A percentile compares a stretch with the other conserved stretches of the same genome.
phyloP scores from a whole-genome alignment of 768 basidiomycete species.

The Suillus subalutaceus region DNA sequence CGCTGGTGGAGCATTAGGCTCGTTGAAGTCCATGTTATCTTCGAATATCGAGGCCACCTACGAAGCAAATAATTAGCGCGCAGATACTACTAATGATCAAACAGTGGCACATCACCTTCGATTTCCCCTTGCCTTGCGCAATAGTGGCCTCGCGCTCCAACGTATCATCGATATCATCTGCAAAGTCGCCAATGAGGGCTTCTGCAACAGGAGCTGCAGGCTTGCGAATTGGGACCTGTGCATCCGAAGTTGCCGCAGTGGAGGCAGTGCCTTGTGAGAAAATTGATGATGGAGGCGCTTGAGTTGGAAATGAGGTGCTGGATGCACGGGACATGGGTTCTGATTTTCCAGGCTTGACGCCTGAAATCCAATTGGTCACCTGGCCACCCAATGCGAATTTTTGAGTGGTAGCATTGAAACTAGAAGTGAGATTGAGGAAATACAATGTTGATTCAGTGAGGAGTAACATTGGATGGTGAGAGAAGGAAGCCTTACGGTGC shows the following conservation, averaged over 20 bases:
- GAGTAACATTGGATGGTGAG: neutral
- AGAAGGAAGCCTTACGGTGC: no score
- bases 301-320: neutral
- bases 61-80: no score
- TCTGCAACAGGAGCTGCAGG: no score
- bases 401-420: neutral
- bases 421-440: conserved; percentile 10
- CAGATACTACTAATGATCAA: neutral
- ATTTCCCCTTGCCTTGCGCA: neutral
- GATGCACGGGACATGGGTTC: neutral
- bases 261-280: neutral
- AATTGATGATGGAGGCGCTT: neutral
- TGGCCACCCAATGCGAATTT: neutral
- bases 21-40: no score
- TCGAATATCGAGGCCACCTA: no score
- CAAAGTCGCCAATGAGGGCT: no score
- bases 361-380: neutral
- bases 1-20: no score
- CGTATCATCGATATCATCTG: neutral
- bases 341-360: neutral
- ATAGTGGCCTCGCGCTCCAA: neutral
- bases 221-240: neutral
- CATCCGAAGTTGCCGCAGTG: neutral
- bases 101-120: neutral
- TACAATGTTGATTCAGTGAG: conserved; percentile 11